Evolutionary conservation across 1,139 yeast genomes (phyloP).

Genomic region (Taiozyma sp.): DNA sequence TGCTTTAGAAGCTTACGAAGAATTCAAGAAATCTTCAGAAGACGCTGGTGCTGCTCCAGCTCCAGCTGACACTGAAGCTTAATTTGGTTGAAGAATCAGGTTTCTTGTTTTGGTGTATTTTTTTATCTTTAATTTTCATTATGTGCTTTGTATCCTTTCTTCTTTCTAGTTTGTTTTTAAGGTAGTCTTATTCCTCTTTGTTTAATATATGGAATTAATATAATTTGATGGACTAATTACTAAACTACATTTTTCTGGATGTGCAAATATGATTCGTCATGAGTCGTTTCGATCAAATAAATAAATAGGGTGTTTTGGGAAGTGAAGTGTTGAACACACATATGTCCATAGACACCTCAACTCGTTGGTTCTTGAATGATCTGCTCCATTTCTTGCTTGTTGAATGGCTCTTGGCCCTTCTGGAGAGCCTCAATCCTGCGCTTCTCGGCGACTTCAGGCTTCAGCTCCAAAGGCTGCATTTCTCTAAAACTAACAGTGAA

Average conservation of each 20-base stretch:
- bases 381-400: slow-evolving; percentile 17
- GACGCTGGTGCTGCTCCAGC: slow-evolving; percentile 9
- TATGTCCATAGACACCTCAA: not conserved
- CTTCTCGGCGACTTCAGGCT: slow-evolving; percentile 27
- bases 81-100: not conserved
- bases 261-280: not conserved
- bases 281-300: not conserved
- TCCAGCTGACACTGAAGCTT: slow-evolving; percentile 8
- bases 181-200: not conserved
- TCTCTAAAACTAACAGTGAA: slow-evolving; percentile 28
- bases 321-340: no score
- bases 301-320: not conserved
- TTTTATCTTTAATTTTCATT: not conserved
- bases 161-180: not conserved
- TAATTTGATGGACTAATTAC: not conserved
- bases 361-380: slow-evolving; percentile 22
- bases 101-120: not conserved
- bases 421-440: slow-evolving; percentile 3
- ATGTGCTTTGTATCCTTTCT: not conserved
- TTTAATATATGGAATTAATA: not conserved
- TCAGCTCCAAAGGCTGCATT: slow-evolving; percentile 31
- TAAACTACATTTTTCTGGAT: no score
- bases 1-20: slow-evolving; percentile 91
- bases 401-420: not conserved
- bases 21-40: slow-evolving; percentile 48